Evolutionary conservation across 1,139 yeast species (phyloP).

Genomic region (Hyphopichia fennica): DNA sequence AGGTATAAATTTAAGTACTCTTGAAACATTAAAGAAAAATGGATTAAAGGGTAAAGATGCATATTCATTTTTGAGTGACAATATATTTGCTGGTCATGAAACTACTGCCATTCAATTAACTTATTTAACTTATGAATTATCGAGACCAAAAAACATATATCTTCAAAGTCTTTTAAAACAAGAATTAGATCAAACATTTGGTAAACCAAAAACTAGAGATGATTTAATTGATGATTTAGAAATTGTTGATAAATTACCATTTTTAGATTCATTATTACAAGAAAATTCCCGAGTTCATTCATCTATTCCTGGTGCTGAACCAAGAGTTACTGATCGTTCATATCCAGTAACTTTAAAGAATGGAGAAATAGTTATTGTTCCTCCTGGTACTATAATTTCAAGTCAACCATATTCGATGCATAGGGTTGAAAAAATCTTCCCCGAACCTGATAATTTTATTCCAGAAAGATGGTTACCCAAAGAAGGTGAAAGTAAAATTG

Average conservation of each 20-base stretch:
- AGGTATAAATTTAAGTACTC: slow-evolving; percentile 28
- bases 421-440: slow-evolving; percentile 49
- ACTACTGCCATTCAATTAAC: slow-evolving; percentile 71
- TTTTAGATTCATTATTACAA: slow-evolving; percentile 55
- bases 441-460: slow-evolving; percentile 48
- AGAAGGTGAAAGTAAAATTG: slow-evolving; percentile 29
- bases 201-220: slow-evolving; percentile 24
- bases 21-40: slow-evolving; percentile 32
- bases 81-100: slow-evolving; percentile 69
- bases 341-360: slow-evolving; percentile 20
- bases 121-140: slow-evolving; percentile 59
- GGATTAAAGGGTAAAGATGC: slow-evolving; percentile 36
- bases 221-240: slow-evolving; percentile 33
- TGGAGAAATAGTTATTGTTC: slow-evolving; percentile 34
- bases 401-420: slow-evolving; percentile 70
- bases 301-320: slow-evolving; percentile 77
- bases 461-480: slow-evolving; percentile 64
- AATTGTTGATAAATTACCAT: slow-evolving; percentile 50
- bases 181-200: slow-evolving; percentile 41
- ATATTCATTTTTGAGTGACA: slow-evolving; percentile 41
- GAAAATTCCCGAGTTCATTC: slow-evolving; percentile 65
- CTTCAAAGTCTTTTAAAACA: slow-evolving; percentile 43
- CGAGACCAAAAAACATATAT: slow-evolving; percentile 44
- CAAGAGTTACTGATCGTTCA: slow-evolving; percentile 46
- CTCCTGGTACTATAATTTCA: slow-evolving; percentile 58